These are phyloP conservation scores for Paraurostyla sp. DNA, from an alignment of 73 alveolate genomes.

Conservation along the genomic window DNA sequence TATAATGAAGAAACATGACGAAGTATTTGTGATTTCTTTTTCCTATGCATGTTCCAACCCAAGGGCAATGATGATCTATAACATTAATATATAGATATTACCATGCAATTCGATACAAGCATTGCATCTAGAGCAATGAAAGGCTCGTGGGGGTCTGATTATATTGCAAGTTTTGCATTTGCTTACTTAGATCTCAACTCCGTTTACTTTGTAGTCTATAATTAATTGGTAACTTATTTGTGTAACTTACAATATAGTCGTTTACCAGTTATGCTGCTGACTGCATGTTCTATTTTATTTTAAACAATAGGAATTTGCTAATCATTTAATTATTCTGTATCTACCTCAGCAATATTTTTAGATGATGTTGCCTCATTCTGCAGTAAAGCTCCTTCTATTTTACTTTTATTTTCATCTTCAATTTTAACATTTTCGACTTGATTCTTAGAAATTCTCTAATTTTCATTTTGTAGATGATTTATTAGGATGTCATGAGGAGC, in stretches of 20 bases:
- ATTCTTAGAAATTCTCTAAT: neutral
- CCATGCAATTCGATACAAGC: conserved; percentile 66
- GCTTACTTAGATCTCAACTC: conserved; percentile 39
- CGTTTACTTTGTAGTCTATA: conserved; percentile 3
- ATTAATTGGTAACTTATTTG: neutral
- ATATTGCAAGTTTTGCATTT: conserved; percentile 59
- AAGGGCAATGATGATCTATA: conserved; percentile 71
- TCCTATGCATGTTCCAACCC: conserved; percentile 71
- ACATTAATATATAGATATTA: neutral
- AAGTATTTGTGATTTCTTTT: conserved; percentile 54
- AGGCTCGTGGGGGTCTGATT: conserved; percentile 52
- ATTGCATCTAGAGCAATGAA: conserved; percentile 61
- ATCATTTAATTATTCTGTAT: neutral
- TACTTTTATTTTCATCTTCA: neutral
- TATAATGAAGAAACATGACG: neutral
- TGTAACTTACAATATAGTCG: neutral
- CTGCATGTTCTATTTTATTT: neutral
- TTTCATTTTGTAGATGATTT: neutral
- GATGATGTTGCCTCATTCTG: no score
- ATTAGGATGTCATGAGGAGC: no score
- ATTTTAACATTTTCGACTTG: neutral
- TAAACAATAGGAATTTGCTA: neutral
- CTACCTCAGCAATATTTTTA: neutral
- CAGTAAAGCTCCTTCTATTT: neutral
- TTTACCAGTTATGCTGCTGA: neutral